These are phyloP conservation scores for Canna indica DNA, from an alignment of 176 grass and related monocot species.

Conservation along the genomic window DNA sequence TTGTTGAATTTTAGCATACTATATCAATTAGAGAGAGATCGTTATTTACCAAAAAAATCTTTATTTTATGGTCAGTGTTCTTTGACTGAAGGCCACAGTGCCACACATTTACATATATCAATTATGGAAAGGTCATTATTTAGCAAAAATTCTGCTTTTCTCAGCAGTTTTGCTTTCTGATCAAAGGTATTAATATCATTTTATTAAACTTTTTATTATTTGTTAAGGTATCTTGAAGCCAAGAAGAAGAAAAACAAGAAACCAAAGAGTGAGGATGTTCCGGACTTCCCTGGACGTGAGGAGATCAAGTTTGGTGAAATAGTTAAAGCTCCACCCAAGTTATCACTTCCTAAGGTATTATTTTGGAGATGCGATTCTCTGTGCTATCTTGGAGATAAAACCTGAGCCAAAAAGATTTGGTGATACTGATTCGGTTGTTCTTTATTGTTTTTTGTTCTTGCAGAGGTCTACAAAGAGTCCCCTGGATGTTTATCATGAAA, in stretches of 20 bases:
- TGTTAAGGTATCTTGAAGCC: slow-evolving; percentile 59
- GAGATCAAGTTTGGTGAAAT: slow-evolving; percentile 83
- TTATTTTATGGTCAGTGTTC: background rate
- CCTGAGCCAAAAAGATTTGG: background rate
- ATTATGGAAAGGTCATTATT: too few relatives aligned
- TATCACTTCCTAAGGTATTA: slow-evolving; percentile 67
- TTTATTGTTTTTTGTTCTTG: slow-evolving; percentile 3
- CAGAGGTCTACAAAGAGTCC: slow-evolving; percentile 31
- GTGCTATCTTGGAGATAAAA: background rate
- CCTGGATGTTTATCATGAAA: slow-evolving; percentile 57
- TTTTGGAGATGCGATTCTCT: slow-evolving; percentile 10
- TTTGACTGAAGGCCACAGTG: background rate
- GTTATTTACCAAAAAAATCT: too few relatives aligned
- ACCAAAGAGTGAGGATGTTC: slow-evolving; percentile 30
- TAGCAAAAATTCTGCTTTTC: too few relatives aligned
- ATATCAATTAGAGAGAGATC: too few relatives aligned
- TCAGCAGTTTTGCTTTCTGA: too few relatives aligned
- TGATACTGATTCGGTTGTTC: background rate
- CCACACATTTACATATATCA: background rate
- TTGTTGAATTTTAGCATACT: background rate
- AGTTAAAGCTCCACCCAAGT: slow-evolving; percentile 76
- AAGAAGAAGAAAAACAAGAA: slow-evolving; percentile 89
- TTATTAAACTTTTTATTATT: background rate
- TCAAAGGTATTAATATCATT: too few relatives aligned
- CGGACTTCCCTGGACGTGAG: slow-evolving; percentile 55